Conservation (phyloP, 495 filamentous ascomycete genomes). For the Penicillium paradoxum region DNA sequence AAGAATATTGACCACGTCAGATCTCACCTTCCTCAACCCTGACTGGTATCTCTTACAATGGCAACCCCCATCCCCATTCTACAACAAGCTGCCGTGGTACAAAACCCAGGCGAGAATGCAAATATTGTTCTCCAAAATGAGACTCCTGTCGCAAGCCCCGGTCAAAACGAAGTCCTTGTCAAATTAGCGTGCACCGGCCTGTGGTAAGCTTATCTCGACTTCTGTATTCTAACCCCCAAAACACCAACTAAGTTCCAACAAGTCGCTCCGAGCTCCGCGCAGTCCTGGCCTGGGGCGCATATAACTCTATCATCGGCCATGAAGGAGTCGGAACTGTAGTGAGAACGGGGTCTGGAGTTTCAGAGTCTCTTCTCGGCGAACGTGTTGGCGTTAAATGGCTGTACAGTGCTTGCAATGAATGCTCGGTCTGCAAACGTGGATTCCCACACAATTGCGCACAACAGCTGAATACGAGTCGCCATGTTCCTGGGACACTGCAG, state of each 20-base stretch:
- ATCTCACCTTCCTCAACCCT: neutral
- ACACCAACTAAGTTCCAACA: neutral
- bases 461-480: conserved; percentile 32
- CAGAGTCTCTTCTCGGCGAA: conserved; percentile 18
- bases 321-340: conserved; percentile 35
- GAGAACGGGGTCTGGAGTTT: conserved; percentile 17
- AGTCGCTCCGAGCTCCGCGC: conserved; percentile 27
- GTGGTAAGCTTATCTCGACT: conserved; percentile 10
- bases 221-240: neutral
- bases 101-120: conserved; percentile 14
- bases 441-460: conserved; percentile 27
- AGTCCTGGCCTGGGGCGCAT: conserved; percentile 16
- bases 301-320: conserved; percentile 33
- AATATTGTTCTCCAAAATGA: conserved; percentile 9
- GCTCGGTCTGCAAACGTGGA: conserved; percentile 31
- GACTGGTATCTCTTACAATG: neutral
- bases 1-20: neutral
- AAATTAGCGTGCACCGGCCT: conserved; percentile 22
- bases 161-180: conserved; percentile 17
- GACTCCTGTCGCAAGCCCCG: conserved; percentile 11
- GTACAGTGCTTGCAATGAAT: conserved; percentile 30
- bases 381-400: conserved; percentile 41
- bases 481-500: conserved; percentile 37
- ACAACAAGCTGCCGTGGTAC: conserved; percentile 19
- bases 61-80: conserved; percentile 3